Percentiles rank a stretch among this genome's conserved stretches.
Evolutionary conservation across 257 asterid genomes (phyloP).

Genomic region (Oldenlandia corymbosa): DNA sequence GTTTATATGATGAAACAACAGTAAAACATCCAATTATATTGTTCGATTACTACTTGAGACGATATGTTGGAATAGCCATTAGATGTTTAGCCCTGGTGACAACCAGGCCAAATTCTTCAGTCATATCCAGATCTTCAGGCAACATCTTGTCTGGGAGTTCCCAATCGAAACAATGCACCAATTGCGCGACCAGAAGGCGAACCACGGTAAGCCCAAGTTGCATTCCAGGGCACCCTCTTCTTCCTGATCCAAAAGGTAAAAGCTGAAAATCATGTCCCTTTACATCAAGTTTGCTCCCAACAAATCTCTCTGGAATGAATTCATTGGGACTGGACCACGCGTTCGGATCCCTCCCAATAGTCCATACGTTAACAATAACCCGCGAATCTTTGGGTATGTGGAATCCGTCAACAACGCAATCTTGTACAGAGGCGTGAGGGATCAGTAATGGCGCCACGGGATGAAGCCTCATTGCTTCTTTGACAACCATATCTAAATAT

Average conservation of each 20-base stretch:
- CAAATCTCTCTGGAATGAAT: slow-evolving; percentile 51
- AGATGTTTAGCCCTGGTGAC: slow-evolving; percentile 15
- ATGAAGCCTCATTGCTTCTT: slow-evolving; percentile 49
- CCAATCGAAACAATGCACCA: slow-evolving; percentile 24
- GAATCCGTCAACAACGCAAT: slow-evolving; percentile 30
- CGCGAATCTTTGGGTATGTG: slow-evolving; percentile 39
- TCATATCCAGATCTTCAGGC: slow-evolving; percentile 24
- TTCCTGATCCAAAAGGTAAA: slow-evolving; percentile 22
- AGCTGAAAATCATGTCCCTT: slow-evolving; percentile 47
- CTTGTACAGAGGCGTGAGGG: slow-evolving; percentile 41
- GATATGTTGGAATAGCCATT: not conserved
- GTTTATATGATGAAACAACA: no score
- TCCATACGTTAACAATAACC: slow-evolving; percentile 30
- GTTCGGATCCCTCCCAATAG: slow-evolving; percentile 44
- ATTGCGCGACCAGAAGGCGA: slow-evolving; percentile 23
- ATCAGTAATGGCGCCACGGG: slow-evolving; percentile 41
- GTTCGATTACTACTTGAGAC: not conserved
- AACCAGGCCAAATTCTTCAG: slow-evolving; percentile 17
- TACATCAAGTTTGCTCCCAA: slow-evolving; percentile 33
- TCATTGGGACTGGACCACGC: slow-evolving; percentile 37
- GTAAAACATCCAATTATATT: no score
- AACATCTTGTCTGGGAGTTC: slow-evolving; percentile 10
- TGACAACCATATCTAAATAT: slow-evolving; percentile 39
- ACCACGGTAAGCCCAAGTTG: slow-evolving; percentile 32
- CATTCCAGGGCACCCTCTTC: slow-evolving; percentile 26